A percentile compares a stretch with the other conserved stretches of the same genome.
Conservation (phyloP, 2,329 filamentous ascomycete species). For the Sclerotinia nivalis region DNA sequence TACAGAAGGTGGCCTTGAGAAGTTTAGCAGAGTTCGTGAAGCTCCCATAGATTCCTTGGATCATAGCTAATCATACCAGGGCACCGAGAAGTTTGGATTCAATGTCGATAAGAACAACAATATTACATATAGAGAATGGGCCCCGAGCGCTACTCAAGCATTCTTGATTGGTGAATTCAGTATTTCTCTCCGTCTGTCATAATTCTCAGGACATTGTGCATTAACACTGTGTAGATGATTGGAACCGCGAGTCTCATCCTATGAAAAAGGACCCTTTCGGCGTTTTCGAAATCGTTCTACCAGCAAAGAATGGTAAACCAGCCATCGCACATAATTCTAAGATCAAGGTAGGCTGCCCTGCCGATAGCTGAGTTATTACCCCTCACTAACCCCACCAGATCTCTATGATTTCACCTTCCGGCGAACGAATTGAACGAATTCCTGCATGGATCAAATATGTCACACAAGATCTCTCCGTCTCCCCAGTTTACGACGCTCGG, state of each 20-base stretch:
- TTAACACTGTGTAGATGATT: conserved; percentile 62
- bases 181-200: conserved; percentile 44
- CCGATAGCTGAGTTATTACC: not conserved
- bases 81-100: conserved; percentile 83
- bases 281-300: conserved; percentile 80
- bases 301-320: conserved; percentile 70
- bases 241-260: conserved; percentile 78
- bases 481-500: conserved; percentile 87
- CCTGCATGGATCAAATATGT: conserved; percentile 98
- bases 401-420: conserved; percentile 75
- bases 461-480: conserved; percentile 86
- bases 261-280: conserved; percentile 88
- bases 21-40: conserved; percentile 74
- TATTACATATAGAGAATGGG: conserved; percentile 94
- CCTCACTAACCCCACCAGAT: conserved; percentile 56
- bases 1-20: conserved; percentile 83
- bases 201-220: conserved; percentile 22
- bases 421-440: conserved; percentile 81
- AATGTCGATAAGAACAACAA: conserved; percentile 79
- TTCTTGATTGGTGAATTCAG: conserved; percentile 94
- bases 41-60: conserved; percentile 5
- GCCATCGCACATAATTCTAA: conserved; percentile 93
- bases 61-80: conserved; percentile 52
- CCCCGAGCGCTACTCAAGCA: conserved; percentile 81
- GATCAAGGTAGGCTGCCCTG: conserved; percentile 68